Base-by-base conservation (phyloP, 2,329 filamentous ascomycete species). In the Arthrinium phaeospermum region DNA sequence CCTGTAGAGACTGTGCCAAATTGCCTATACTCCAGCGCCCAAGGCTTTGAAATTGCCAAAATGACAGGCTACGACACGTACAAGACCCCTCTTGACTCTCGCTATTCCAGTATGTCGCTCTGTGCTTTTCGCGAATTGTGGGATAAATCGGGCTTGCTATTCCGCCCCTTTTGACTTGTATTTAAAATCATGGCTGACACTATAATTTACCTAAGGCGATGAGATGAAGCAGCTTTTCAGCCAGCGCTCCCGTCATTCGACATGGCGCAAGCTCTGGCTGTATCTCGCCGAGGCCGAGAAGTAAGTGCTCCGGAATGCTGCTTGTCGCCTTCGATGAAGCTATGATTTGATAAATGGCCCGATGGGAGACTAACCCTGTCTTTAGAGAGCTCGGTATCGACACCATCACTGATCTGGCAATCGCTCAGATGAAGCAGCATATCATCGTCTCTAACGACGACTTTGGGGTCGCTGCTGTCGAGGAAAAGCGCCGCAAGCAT, bases 251-350 rank as follows among this genome's bases (percentile, higher is more conserved):
- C 89, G 94, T 44, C 91, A 91, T 81, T 91, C 90, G 57, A 94
- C 91, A 71, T 97, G 94, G 94, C 91, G 95, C 75, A 88, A 93
- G 81, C 90, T 98, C 24, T 98, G 95, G 95, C 85, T 96, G 64
- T 91, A 88, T 83, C 92, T 98, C 14, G 95, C 95, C 34, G 92
- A 97, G 86, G 87, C 89, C 13, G 92, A 98, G 86, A 91, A 91
- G 57, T 64, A 64, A 41, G 57, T 64, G 19, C 30, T 41, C 19
- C 2, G 57, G 34, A 34, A 41, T 41, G 10, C 34, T 41, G 34
- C 34, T 64, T 37, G 2, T 37, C 8, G 19, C 7, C 30, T 5
- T 14, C 22, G 34, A n/a, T 3, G 34, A 24, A 13, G 3, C 30
- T 41, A 10, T 41, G 8, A 14, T 13, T 24, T n/a, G 57, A 14